Evolutionary conservation across 108 stramenopile species (phyloP), one percentile per base, ranked within the genome.

Genomic region (Mayamaea pseudoterrestris): DNA sequence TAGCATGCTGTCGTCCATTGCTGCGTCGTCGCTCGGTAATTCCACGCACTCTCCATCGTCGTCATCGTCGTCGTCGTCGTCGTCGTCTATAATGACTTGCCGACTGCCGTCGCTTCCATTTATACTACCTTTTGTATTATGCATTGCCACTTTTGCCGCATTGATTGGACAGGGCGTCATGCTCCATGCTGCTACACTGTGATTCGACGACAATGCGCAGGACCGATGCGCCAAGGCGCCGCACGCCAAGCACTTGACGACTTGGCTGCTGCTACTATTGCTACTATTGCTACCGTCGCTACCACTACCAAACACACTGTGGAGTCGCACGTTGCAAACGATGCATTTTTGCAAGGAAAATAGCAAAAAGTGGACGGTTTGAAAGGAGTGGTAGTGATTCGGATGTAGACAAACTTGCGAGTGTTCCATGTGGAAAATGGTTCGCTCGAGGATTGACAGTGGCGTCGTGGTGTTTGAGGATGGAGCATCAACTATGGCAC

Each of bases 201-300:
- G 22, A 12, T 24, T 13, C 35, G 44, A 36, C 17, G 61, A 54
- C 30, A 80, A 57, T 2, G 78, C 78, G 67, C 85, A 88, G 2
- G 48, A 36, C 51, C 85, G 56, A 68, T 89, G 87, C 1, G 82
- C 77, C 50, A 75, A 72, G 0, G 66, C 60, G 0, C 70, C 69
- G 60, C 87, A 89, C 9, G 87, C 72, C 0, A 61, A 30, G 47
- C 87, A 89, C 16, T 60, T 47, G 39, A 78, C 78, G 48, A 60
- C 65, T 49, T 71, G 43, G 24, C 27, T 35, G 20, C 34, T n/a
- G 23, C 44, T 26, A 47, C 28, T 42, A 21, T 14, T 39, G 6
- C 27, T 50, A 39, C 35, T 41, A 29, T 36, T 42, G n/a, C 27
- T 9, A n/a, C n/a, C n/a, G n/a, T n/a, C n/a, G n/a, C n/a, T n/a